Evolutionary conservation across 2,329 filamentous ascomycete species (phyloP), one percentile per base, ranked within the genome.

Genomic region (Ophiostoma triangulosporum): DNA sequence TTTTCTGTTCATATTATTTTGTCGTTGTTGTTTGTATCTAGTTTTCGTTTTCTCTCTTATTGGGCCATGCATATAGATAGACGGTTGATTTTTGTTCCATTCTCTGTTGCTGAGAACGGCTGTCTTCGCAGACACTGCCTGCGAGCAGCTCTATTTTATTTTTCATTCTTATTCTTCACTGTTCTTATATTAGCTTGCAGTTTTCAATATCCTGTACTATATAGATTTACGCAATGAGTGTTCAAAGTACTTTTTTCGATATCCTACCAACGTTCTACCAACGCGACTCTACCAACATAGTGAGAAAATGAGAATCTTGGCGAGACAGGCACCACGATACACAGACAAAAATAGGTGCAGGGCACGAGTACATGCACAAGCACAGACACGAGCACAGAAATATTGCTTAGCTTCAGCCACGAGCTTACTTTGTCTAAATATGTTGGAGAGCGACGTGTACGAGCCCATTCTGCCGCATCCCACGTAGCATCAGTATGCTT

Each of bases 21-120:
- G 24, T 17, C n/a, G n/a, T 22, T 24, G n/a, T 4, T 7, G 15
- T 31, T 33, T 31, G 6, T 40, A 9, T 43, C n/a, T 40, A 15
- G 6, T 26, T 24, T 45, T 11, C 43, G 22, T 14, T 27, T 29
- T 17, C 3, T 32, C n/a, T n/a, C n/a, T 33, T 27, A 32, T 48
- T 38, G 54, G 50, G 50, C 48, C 48, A 54, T 54, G 54, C 54
- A 56, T 56, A 55, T 55, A 55, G 54, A 55, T 55, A 55, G 54
- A 55, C 46, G 43, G 54, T 32, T 33, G 22, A 38, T 38, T 55
- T 27, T 20, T 20, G 6, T 46, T 22, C 17, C 17, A 15, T 22
- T 24, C 20, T 43, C 17, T 24, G 36, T 31, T 52, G 43, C 26
- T 17, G 15, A 26, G 11, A 14, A 26, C 11, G 3, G 43, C 6